phyloP scores from a whole-genome alignment of 73 alveolate species.

The Paramecium bursaria region DNA sequence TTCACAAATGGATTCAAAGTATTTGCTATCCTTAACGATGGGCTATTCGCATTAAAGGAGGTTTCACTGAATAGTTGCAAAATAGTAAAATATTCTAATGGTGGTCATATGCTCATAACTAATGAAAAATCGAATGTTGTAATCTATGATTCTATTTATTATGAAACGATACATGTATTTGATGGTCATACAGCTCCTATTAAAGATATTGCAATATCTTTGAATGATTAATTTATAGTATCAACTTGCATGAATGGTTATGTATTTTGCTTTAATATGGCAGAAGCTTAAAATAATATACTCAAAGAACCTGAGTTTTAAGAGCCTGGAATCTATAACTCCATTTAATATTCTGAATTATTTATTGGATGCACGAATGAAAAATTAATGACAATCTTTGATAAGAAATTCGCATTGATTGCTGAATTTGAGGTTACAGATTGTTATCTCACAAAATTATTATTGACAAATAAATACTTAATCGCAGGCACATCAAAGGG shows the following conservation, averaged over 20 bases:
- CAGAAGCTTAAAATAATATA: constrained; percentile 44
- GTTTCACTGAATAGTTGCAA: constrained; percentile 57
- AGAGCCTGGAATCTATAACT: constrained; percentile 63
- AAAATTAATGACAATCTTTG: constrained; percentile 46
- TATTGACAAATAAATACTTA: constrained; percentile 48
- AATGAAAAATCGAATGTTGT: constrained; percentile 58
- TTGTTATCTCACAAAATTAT: constrained; percentile 57
- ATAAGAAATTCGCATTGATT: constrained; percentile 50
- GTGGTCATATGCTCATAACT: constrained; percentile 64
- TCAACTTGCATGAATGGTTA: constrained; percentile 69
- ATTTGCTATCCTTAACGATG: constrained; percentile 66
- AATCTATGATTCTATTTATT: constrained; percentile 63
- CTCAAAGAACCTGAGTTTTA: constrained; percentile 48
- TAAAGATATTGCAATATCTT: constrained; percentile 65
- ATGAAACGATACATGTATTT: constrained; percentile 57
- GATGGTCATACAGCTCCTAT: constrained; percentile 67
- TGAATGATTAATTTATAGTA: constrained; percentile 62
- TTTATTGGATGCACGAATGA: constrained; percentile 69
- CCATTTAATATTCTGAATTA: constrained; percentile 57
- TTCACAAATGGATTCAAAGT: constrained; percentile 69
- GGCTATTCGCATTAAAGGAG: constrained; percentile 64
- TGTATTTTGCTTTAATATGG: constrained; percentile 62
- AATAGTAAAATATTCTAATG: constrained; percentile 66
- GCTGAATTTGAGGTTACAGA: constrained; percentile 67
- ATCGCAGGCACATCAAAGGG: constrained; percentile 68